Base-by-base conservation (phyloP, 768 basidiomycete species). In the Xerocomellus amylosporus region DNA sequence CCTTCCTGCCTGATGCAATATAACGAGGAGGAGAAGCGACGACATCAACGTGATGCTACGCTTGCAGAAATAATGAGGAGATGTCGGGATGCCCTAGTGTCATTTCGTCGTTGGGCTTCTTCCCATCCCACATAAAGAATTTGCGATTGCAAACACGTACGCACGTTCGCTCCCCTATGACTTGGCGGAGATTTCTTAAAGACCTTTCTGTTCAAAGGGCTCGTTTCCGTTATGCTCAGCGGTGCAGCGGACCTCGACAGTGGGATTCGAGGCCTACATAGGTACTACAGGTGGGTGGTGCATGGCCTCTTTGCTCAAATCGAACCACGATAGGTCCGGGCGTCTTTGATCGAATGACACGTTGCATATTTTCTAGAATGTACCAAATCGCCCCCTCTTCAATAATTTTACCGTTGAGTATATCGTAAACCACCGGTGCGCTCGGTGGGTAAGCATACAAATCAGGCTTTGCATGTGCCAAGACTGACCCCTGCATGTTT, bases 31-130 rank as follows among this genome's bases (percentile, higher is more conserved):
- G 31, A 64, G 58, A 66, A 69, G 66, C 51, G 53, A 63, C 64
- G 58, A 50, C 58, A 67, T 66, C 58, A 67, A 46, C 59, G 42
- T 64, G 67, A 64, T 67, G 51, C 52, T 67, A 67, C 57, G 61
- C 56, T 39, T 55, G 53, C 47, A 66, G 51, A 47, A 50, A 63
- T 54, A 55, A 63, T 63, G 66, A 57, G 60, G 45, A 47, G 51
- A 58, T 56, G 37, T 55, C 49, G 53, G 57, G 54, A 45, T 56
- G 51, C 43, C 47, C 46, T 51, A 34, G 30, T 45, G 41, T 38
- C 46, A 49, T 49, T 17, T 31, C 37, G 49, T 55, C 51, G 51
- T 50, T 22, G 49, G 55, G 49, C 62, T 55, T 56, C 61, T 51
- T 61, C 46, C 43, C 34, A 51, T 53, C 56, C 56, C 59, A 59